phyloP scores from a whole-genome alignment of 805 yeast species.

The Candida sonorensis region DNA sequence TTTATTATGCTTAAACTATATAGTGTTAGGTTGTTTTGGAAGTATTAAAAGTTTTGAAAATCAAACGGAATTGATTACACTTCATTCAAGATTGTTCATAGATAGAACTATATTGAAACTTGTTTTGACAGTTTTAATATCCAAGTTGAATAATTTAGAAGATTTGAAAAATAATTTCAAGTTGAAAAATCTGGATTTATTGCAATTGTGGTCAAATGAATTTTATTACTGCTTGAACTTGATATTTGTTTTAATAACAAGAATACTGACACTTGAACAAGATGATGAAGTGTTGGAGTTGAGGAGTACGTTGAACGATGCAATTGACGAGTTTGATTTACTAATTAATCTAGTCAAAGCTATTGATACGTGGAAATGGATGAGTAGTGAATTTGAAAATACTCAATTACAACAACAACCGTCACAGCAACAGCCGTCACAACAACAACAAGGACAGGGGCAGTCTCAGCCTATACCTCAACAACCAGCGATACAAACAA shows the following conservation, averaged over 20 bases:
- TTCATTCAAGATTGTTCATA: slow-evolving; percentile 18
- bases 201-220: slow-evolving; percentile 19
- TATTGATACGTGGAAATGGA: slow-evolving; percentile 66
- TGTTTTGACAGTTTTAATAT: slow-evolving; percentile 9
- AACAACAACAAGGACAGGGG: slow-evolving; percentile 1
- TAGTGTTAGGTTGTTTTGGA: slow-evolving; percentile 26
- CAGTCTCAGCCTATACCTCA: too few relatives aligned
- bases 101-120: slow-evolving; percentile 6
- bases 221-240: slow-evolving; percentile 25
- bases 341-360: slow-evolving; percentile 38
- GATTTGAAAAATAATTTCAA: slow-evolving; percentile 15
- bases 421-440: background rate
- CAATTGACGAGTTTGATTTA: slow-evolving; percentile 28
- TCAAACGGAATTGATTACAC: slow-evolving; percentile 19
- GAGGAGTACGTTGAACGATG: background rate
- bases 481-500: too few relatives aligned
- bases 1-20: slow-evolving; percentile 19
- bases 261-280: slow-evolving; percentile 7
- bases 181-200: slow-evolving; percentile 2
- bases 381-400: slow-evolving; percentile 16
- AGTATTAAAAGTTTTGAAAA: slow-evolving; percentile 12
- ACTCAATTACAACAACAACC: slow-evolving; percentile 1
- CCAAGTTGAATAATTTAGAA: slow-evolving; percentile 11
- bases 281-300: slow-evolving; percentile 1
- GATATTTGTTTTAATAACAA: slow-evolving; percentile 15